phyloP scores from a whole-genome alignment of 345 rosid species.

The Eutrema yunnanense region DNA sequence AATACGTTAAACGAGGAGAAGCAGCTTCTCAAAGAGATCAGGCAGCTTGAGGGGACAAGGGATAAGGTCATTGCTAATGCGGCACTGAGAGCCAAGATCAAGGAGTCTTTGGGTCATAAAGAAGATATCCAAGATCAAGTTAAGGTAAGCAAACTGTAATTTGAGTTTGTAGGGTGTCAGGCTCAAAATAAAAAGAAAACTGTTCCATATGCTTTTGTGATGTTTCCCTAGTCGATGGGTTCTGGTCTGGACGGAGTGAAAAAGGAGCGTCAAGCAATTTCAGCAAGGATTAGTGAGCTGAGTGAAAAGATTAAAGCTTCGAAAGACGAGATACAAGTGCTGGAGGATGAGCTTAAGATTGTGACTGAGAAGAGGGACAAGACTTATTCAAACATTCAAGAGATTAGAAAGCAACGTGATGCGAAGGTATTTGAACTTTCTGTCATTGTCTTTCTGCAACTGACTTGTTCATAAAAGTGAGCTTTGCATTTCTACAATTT shows the following conservation, averaged over 20 bases:
- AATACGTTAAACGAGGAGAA: constrained; percentile 78
- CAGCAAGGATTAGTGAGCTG: constrained; percentile 44
- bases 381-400: constrained; percentile 40
- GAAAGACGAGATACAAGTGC: constrained; percentile 41
- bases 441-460: neutral
- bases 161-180: neutral
- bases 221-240: constrained; percentile 57
- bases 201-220: neutral
- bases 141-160: constrained; percentile 46
- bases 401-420: constrained; percentile 51
- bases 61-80: constrained; percentile 70
- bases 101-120: constrained; percentile 72
- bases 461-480: neutral
- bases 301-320: constrained; percentile 38
- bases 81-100: constrained; percentile 59
- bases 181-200: neutral
- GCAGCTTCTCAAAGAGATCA: constrained; percentile 72
- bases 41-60: constrained; percentile 78
- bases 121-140: constrained; percentile 78
- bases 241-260: constrained; percentile 69
- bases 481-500: neutral
- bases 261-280: constrained; percentile 63
- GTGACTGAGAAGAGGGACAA: constrained; percentile 51
- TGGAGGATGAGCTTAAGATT: constrained; percentile 43
- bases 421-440: constrained; percentile 40